Evolutionary conservation across 352 stramenopile species (phyloP).

Genomic region (Phytophthora crassamura): DNA sequence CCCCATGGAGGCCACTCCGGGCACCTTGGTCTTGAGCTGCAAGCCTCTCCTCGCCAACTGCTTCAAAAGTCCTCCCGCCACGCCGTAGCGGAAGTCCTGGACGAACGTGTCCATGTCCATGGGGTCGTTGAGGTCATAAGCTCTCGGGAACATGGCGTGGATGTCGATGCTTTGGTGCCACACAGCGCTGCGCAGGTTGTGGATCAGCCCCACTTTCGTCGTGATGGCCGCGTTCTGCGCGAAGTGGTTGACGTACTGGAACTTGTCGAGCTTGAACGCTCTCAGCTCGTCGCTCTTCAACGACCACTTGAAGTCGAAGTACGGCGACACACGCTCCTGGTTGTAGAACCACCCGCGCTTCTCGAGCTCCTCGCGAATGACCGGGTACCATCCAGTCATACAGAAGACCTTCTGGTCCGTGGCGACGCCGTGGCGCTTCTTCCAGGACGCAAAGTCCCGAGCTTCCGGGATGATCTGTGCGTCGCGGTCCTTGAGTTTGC

Average conservation of each 20-base stretch:
- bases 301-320: conserved; percentile 94
- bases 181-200: conserved; percentile 74
- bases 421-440: conserved; percentile 83
- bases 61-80: conserved; percentile 88
- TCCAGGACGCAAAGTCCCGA: conserved; percentile 90
- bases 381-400: conserved; percentile 93
- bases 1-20: conserved; percentile 16
- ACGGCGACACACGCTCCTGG: conserved; percentile 77
- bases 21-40: conserved; percentile 25
- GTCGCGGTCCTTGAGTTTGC: conserved; percentile 76
- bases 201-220: conserved; percentile 91
- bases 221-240: conserved; percentile 92
- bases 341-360: conserved; percentile 92
- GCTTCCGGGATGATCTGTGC: conserved; percentile 68
- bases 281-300: conserved; percentile 90
- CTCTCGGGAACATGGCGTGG: conserved; percentile 87
- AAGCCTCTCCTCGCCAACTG: conserved; percentile 42
- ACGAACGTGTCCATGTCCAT: conserved; percentile 89
- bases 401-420: conserved; percentile 89
- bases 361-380: conserved; percentile 90
- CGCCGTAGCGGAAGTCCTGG: conserved; percentile 91
- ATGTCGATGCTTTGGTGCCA: conserved; percentile 88
- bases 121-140: conserved; percentile 90
- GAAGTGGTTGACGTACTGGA: conserved; percentile 93
- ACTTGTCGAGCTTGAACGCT: conserved; percentile 76